Conservation (phyloP, 495 filamentous ascomycete species). For the Aspergillus indologenus region DNA sequence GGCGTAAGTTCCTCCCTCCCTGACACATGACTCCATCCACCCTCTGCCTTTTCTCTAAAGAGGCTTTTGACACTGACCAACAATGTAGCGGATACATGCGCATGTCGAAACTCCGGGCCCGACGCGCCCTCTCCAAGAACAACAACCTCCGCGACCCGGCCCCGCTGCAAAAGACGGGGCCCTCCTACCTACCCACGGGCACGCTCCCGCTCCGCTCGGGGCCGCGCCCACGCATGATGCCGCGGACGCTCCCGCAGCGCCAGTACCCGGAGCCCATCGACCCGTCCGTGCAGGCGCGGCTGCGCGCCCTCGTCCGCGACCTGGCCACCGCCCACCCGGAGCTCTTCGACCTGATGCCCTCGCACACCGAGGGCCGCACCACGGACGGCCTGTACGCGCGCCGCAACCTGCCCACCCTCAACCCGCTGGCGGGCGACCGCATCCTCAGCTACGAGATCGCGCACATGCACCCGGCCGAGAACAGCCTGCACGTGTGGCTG, state of each 20-base stretch:
- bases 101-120: not conserved
- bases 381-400: constrained; percentile 3
- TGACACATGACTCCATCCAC: not conserved
- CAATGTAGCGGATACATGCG: not conserved
- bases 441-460: constrained; percentile 1
- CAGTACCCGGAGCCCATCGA: constrained; percentile 1
- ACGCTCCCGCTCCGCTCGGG: not conserved
- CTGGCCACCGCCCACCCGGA: not conserved
- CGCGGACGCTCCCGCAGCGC: not conserved
- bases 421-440: not conserved
- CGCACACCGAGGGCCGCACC: not conserved
- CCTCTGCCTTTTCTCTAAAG: no score
- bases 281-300: not conserved
- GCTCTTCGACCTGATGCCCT: not conserved
- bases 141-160: constrained; percentile 4
- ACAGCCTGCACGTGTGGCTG: constrained; percentile 4
- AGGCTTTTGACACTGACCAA: not conserved
- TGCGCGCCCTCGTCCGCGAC: not conserved
- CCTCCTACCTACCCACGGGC: not conserved
- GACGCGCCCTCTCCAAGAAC: not conserved
- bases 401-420: not conserved
- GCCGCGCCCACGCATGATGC: not conserved
- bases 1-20: not conserved
- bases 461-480: not conserved
- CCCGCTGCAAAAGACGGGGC: not conserved